These are phyloP conservation scores for Ganoderma resinaceum DNA, from an alignment of 1,284 basidiomycete species.

Conservation along the genomic window DNA sequence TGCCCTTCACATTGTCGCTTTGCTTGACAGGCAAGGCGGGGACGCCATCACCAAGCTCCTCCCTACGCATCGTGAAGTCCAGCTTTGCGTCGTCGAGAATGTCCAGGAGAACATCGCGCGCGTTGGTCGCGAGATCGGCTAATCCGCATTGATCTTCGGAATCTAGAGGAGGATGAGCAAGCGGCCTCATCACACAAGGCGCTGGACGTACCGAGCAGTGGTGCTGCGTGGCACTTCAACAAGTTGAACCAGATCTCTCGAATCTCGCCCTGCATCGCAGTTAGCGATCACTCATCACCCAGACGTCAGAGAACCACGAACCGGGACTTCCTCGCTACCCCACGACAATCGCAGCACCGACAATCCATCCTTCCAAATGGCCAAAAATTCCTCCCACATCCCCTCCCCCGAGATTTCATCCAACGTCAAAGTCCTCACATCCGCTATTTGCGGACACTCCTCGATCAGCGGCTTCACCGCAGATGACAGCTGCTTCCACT, in stretches of 20 bases:
- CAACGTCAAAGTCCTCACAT: conserved; percentile 59
- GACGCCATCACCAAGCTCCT: conserved; percentile 26
- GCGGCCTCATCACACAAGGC: too few relatives aligned
- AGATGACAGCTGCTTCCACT: conserved; percentile 55
- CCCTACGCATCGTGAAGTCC: conserved; percentile 48
- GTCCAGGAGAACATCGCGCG: conserved; percentile 51
- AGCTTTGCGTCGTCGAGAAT: conserved; percentile 62
- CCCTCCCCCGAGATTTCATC: conserved; percentile 62
- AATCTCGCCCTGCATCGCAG: conserved; percentile 42
- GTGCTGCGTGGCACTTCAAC: conserved; percentile 45
- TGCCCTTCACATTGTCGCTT: conserved; percentile 12
- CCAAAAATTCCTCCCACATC: conserved; percentile 60
- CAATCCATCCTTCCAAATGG: conserved; percentile 62
- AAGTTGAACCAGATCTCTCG: conserved; percentile 51
- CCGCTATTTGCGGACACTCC: conserved; percentile 55
- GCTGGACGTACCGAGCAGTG: conserved; percentile 35
- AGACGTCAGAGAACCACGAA: conserved; percentile 39
- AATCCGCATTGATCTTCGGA: conserved; percentile 41
- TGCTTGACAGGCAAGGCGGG: conserved; percentile 31
- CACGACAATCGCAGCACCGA: conserved; percentile 49
- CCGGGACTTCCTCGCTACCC: conserved; percentile 45
- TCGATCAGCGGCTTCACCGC: conserved; percentile 59
- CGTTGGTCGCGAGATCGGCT: conserved; percentile 49
- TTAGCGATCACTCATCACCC: conserved; percentile 11
- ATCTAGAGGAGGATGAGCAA: conserved; percentile 37